Evolutionary conservation across 2,329 filamentous ascomycete species (phyloP).

Genomic region (Pseudopyrenochaeta lycopersici): DNA sequence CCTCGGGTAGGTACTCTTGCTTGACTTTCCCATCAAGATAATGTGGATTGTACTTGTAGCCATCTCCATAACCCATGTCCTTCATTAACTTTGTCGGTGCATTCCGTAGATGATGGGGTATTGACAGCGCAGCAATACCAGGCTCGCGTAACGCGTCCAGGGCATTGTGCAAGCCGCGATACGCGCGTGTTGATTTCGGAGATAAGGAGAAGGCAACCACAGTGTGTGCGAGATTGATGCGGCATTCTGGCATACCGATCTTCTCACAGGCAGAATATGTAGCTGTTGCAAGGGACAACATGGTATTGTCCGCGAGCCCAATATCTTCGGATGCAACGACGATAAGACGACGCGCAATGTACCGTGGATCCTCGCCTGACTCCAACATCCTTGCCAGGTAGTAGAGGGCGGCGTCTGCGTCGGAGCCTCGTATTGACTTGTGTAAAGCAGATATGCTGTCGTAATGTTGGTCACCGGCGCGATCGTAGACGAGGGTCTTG

Average conservation of each 20-base stretch:
- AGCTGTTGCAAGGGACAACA: constrained; percentile 85
- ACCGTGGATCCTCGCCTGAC: constrained; percentile 91
- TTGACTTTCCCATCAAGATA: constrained; percentile 81
- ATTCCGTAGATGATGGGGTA: constrained; percentile 89
- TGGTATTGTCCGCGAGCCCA: constrained; percentile 84
- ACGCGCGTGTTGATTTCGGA: constrained; percentile 86
- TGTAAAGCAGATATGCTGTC: constrained; percentile 97
- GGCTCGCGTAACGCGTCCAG: constrained; percentile 82
- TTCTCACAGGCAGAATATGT: constrained; percentile 89
- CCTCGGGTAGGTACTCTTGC: constrained; percentile 90
- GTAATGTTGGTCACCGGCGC: constrained; percentile 95
- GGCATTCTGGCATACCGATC: constrained; percentile 92
- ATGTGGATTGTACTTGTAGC: constrained; percentile 97
- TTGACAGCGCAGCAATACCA: constrained; percentile 79
- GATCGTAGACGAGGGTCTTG: constrained; percentile 93
- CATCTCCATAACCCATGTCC: constrained; percentile 86
- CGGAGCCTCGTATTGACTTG: constrained; percentile 89
- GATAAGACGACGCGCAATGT: constrained; percentile 90
- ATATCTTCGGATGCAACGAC: constrained; percentile 96
- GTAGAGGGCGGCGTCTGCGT: constrained; percentile 89
- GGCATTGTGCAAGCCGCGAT: constrained; percentile 82
- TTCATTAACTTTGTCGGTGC: constrained; percentile 93
- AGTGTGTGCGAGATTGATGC: constrained; percentile 90
- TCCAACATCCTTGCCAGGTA: constrained; percentile 96
- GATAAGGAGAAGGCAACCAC: constrained; percentile 82